phyloP scores from a whole-genome alignment of 139 green algal species.

The Tetradesmus lagerheimii region DNA sequence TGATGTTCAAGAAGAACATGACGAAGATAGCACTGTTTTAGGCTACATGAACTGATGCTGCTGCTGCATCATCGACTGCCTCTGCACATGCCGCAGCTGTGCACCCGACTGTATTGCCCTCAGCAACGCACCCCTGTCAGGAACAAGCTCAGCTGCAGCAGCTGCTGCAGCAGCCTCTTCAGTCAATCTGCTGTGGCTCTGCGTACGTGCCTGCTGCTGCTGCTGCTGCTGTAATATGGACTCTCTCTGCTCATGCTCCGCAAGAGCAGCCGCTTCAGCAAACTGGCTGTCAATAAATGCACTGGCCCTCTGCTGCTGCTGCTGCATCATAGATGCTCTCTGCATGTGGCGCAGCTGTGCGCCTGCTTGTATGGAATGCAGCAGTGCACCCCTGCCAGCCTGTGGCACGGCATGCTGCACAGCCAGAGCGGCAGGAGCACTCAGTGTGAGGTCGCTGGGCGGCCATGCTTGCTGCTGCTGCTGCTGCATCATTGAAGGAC shows the following conservation, averaged over 20 bases:
- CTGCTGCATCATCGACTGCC: background rate
- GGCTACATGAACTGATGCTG: background rate
- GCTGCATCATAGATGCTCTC: background rate
- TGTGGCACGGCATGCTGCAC: no score
- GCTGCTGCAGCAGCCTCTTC: background rate
- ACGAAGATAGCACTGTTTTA: no score
- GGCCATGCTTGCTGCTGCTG: constrained; percentile 17
- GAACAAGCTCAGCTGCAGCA: background rate
- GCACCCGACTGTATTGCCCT: background rate
- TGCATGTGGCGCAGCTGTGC: background rate
- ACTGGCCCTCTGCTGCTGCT: constrained; percentile 5
- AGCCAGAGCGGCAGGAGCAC: no score
- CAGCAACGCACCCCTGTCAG: constrained; percentile 1
- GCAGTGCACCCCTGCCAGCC: background rate
- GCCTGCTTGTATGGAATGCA: background rate
- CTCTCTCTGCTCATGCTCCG: no score
- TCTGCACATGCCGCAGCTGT: constrained; percentile 25
- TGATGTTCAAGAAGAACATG: no score
- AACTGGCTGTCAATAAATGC: no score
- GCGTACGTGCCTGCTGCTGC: background rate
- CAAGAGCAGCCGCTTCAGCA: no score
- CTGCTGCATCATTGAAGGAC: background rate
- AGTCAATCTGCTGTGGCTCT: background rate
- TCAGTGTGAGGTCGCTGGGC: no score
- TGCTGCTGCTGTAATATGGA: background rate